phyloP scores from a whole-genome alignment of 1,284 basidiomycete species.

The Pisolithus thermaeus region DNA sequence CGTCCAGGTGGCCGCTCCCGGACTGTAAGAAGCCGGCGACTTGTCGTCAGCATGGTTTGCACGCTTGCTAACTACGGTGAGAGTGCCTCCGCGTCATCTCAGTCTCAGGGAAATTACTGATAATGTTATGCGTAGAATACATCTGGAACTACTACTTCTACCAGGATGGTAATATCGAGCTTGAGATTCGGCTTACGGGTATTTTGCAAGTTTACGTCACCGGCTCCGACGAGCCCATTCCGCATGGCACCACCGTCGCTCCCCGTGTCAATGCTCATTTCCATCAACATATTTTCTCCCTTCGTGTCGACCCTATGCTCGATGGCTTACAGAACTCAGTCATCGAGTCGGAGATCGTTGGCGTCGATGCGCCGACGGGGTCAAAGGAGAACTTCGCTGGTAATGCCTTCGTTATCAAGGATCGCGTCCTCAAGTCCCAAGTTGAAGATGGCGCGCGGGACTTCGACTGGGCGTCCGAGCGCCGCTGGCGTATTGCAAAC shows the following conservation, averaged over 20 bases:
- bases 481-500: slow-evolving; percentile 78
- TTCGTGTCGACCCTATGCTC: slow-evolving; percentile 89
- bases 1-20: slow-evolving; percentile 75
- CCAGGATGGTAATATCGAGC: slow-evolving; percentile 79
- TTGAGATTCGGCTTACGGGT: slow-evolving; percentile 81
- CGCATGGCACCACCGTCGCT: slow-evolving; percentile 75
- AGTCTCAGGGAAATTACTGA: slow-evolving; percentile 3
- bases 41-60: slow-evolving; percentile 85
- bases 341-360: slow-evolving; percentile 74
- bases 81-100: background rate
- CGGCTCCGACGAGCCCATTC: slow-evolving; percentile 52
- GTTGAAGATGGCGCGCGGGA: slow-evolving; percentile 59
- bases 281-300: slow-evolving; percentile 80
- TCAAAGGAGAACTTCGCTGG: slow-evolving; percentile 74
- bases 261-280: slow-evolving; percentile 86
- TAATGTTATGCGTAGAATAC: slow-evolving; percentile 50
- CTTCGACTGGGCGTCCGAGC: slow-evolving; percentile 45
- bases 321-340: slow-evolving; percentile 85
- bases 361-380: slow-evolving; percentile 62
- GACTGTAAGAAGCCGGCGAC: slow-evolving; percentile 73
- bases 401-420: slow-evolving; percentile 72
- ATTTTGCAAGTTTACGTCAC: slow-evolving; percentile 67
- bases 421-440: slow-evolving; percentile 54
- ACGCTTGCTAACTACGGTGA: slow-evolving; percentile 85
- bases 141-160: slow-evolving; percentile 84